A percentile compares a stretch with the other conserved stretches of the same genome.
Evolutionary conservation across 177 flowering plant species (phyloP).

Genomic region (Vitis hybrid): DNA sequence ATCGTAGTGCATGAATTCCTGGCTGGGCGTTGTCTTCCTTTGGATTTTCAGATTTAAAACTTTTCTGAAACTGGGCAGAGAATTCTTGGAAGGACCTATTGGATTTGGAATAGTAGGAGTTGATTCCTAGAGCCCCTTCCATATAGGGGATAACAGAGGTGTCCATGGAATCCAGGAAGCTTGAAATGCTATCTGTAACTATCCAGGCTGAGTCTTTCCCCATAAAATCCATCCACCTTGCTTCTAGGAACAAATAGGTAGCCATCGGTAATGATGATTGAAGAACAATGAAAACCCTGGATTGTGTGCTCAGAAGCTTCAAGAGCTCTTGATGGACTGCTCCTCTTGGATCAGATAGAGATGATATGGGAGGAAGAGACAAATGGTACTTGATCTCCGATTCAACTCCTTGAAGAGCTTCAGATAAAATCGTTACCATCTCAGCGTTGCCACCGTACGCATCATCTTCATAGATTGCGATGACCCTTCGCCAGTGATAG

Average conservation of each 20-base stretch:
- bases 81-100: constrained; percentile 11
- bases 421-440: constrained; percentile 22
- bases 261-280: constrained; percentile 32
- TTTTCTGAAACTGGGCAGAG: constrained; percentile 14
- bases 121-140: too few species aligned
- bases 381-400: constrained; percentile 28
- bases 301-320: constrained; percentile 22
- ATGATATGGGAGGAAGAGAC: constrained; percentile 27
- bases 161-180: too few species aligned
- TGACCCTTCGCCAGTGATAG: constrained; percentile 32
- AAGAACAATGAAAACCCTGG: constrained; percentile 39
- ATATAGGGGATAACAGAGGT: too few species aligned
- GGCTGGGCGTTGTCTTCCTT: too few species aligned
- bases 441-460: constrained; percentile 28
- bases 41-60: constrained; percentile 17
- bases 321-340: constrained; percentile 22
- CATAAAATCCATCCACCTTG: too few species aligned
- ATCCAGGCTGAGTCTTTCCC: too few species aligned
- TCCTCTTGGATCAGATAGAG: constrained; percentile 20
- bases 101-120: too few species aligned
- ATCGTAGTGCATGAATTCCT: too few species aligned
- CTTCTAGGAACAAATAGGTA: constrained; percentile 16
- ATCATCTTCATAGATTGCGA: constrained; percentile 34
- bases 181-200: too few species aligned
- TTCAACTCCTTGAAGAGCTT: constrained; percentile 28